Evolutionary conservation across 1,284 basidiomycete species (phyloP), one percentile per base, ranked within the genome.

Genomic region (Naganishia cerealis): DNA sequence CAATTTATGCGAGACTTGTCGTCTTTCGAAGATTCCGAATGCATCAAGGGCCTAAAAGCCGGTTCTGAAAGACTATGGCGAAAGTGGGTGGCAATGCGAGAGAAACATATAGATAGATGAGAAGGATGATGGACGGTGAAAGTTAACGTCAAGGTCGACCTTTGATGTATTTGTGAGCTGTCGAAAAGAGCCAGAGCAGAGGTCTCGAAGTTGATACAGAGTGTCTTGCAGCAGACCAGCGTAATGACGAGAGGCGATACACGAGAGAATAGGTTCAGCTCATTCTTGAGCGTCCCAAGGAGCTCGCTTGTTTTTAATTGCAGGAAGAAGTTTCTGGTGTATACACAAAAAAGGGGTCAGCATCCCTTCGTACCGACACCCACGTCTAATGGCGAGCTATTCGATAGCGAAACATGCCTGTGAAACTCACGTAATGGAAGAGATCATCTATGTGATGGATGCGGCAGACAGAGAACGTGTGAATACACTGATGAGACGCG

Each of bases 401-500:
- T 59, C 24, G 46, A 24, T 12, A 46, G 57, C 13, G 26, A 33
- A 9, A 26, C 24, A 12, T 33, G 40, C n/a, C 24, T 48, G 15
- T 2, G 12, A 16, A 15, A 63, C 61, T 63, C 61, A 63, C 61
- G 50, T 63, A 63, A 26, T 63, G 61, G 24, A 63, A 63, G 8
- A 50, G 21, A 24, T 63, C 61, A 26, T 63, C 61, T 63, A 52
- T 40, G 33, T 6, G 42, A 26, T 8, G 2, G 29, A 6, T 24
- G 46, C n/a, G 7, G 46, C n/a, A 24, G 5, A 13, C 9, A 40
- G 16, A 29, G n/a, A 36, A 48, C 6, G 8, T 48, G n/a, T 52
- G 16, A 62, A n/a, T 39, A 29, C 24, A 10, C 21, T 4, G 7
- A 12, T n/a, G 43, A 18, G 7, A n/a, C 13, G 24, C 13, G 42